Base-by-base conservation (phyloP, 1,139 yeast genomes). In the Saccharomyces hybrid region DNA sequence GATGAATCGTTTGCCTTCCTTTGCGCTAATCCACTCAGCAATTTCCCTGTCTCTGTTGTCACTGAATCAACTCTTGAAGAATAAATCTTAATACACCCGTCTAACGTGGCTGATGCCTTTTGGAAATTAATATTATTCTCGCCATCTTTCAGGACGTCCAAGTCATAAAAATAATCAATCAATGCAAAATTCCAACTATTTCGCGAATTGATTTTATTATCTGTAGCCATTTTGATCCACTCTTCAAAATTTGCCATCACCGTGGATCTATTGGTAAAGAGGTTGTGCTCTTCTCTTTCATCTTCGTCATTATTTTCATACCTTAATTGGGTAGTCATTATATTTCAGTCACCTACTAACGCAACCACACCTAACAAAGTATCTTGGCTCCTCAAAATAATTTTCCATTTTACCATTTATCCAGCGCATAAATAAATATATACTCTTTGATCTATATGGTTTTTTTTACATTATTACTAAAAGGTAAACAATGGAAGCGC, bases 171-270 rank as follows among this genome's bases (percentile, higher is more conserved):
- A 69, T 85, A 91, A 67, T 90, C 97, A 64, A 91, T 91, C 66
- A 91, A 76, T 0, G 91, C 95, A 66, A 88, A 83, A 62, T 87
- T 86, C 97, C 95, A 87, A 57, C 75, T 78, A 64, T 85, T 84
- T 53, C 79, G 77, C 0, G 83, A 73, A 50, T 84, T 84, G 67
- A 85, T 83, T 67, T 85, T 86, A 69, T 89, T 90, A 67, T 88
- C 95, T 0, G 95, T 87, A n/a, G 95, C 89, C 72, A 87, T 77
- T 67, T 83, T 86, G 77, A 89, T 87, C 90, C 95, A 87, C 71
- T 88, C 93, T 66, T 90, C 96, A 69, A 88, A 89, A 64, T 89
- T 89, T 8, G 84, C 86, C 63, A 79, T 75, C 70, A 75, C 73
- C 8, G 72, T 71, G 29, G 75, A 69, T 55, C 68, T 66, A 55